These are phyloP conservation scores for Triticum turgidum DNA, from an alignment of 176 grass and related monocot species.

Conservation along the genomic window DNA sequence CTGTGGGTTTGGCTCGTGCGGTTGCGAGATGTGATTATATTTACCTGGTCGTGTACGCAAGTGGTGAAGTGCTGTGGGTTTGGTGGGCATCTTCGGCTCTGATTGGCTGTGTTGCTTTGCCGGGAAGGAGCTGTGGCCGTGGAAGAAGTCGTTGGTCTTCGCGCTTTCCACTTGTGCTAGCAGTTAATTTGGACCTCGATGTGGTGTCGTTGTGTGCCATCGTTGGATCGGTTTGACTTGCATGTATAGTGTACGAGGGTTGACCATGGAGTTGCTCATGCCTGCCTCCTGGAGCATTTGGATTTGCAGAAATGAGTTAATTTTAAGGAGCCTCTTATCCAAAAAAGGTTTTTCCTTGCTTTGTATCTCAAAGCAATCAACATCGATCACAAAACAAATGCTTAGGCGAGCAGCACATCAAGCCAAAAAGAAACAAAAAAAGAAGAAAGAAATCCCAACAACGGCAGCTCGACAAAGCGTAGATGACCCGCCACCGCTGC, in stretches of 20 bases:
- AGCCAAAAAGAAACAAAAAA: too few relatives aligned
- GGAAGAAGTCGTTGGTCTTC: neutral
- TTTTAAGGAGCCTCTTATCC: too few relatives aligned
- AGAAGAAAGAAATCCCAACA: too few relatives aligned
- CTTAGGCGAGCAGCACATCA: too few relatives aligned
- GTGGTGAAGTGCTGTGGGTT: slow-evolving; percentile 13
- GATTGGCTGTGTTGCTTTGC: slow-evolving; percentile 15
- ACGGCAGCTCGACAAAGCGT: too few relatives aligned
- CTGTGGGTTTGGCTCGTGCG: neutral
- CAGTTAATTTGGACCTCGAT: neutral
- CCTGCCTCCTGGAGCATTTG: too few relatives aligned
- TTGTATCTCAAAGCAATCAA: too few relatives aligned
- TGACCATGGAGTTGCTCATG: too few relatives aligned
- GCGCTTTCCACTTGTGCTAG: neutral
- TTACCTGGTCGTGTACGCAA: slow-evolving; percentile 24
- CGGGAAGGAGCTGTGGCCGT: neutral
- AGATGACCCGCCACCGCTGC: too few relatives aligned
- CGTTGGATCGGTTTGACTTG: neutral
- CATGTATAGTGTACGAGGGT: neutral
- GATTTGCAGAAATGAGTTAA: too few relatives aligned
- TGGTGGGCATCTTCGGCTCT: slow-evolving; percentile 4
- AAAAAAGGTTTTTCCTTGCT: too few relatives aligned
- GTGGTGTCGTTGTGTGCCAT: neutral
- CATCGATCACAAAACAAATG: too few relatives aligned
- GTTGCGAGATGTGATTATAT: slow-evolving; percentile 6